Percentiles rank a stretch among this genome's conserved stretches.
phyloP scores from a whole-genome alignment of 2,329 filamentous ascomycete genomes.

The Herpomyces periplanetae region DNA sequence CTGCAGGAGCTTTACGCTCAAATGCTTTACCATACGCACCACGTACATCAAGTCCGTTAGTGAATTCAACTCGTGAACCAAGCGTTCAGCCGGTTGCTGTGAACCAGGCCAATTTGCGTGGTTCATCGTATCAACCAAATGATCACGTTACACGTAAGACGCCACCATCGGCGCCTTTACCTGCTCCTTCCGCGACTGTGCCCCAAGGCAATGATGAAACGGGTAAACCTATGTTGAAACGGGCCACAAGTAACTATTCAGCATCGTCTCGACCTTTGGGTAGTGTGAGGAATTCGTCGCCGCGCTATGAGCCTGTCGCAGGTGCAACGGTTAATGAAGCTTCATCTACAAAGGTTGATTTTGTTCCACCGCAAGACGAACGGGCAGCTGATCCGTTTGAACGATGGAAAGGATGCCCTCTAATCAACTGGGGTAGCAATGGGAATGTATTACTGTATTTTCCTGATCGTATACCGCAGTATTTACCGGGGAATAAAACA shows the following conservation, averaged over 20 bases:
- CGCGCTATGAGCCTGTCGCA: slow-evolving; percentile 5
- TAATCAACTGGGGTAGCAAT: slow-evolving; percentile 58
- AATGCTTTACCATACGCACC: slow-evolving; percentile 1
- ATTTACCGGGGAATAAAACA: slow-evolving; percentile 26
- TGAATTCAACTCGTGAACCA: too few relatives aligned
- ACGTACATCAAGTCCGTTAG: slow-evolving; percentile 1
- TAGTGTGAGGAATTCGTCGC: slow-evolving; percentile 7
- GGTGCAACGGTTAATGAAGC: slow-evolving; percentile 8
- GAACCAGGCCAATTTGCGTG: slow-evolving; percentile 4
- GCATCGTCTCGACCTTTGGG: slow-evolving; percentile 7
- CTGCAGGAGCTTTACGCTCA: slow-evolving; percentile 1
- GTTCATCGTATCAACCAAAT: too few relatives aligned
- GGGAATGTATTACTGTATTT: slow-evolving; percentile 49
- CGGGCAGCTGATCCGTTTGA: slow-evolving; percentile 29
- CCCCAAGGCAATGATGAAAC: slow-evolving; percentile 1
- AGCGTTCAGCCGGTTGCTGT: not conserved
- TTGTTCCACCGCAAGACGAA: slow-evolving; percentile 16
- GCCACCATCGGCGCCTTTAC: slow-evolving; percentile 3
- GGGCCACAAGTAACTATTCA: slow-evolving; percentile 16
- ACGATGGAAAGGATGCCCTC: slow-evolving; percentile 58
- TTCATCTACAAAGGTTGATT: slow-evolving; percentile 13
- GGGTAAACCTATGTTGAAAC: slow-evolving; percentile 3
- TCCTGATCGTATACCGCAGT: slow-evolving; percentile 54
- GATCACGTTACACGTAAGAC: slow-evolving; percentile 3
- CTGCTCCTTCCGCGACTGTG: slow-evolving; percentile 4